These are phyloP conservation scores for Trichoderma gracile DNA, from an alignment of 2,329 filamentous ascomycete genomes.

Conservation along the genomic window DNA sequence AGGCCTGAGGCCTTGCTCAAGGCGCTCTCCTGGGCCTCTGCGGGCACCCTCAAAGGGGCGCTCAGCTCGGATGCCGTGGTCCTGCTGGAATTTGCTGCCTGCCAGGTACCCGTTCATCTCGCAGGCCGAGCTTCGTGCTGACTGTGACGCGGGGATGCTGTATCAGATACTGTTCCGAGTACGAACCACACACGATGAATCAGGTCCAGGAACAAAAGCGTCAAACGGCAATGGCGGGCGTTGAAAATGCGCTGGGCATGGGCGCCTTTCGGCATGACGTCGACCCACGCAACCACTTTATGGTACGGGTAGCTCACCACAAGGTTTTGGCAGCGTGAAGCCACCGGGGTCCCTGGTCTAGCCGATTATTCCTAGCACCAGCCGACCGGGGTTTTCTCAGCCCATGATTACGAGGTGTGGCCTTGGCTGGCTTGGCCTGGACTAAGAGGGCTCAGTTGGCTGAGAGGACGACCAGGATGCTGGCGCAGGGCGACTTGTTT, in stretches of 20 bases:
- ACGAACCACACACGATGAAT: background rate
- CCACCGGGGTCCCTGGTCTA: constrained; percentile 10
- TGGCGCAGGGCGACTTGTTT: constrained; percentile 20
- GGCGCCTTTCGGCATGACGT: constrained; percentile 15
- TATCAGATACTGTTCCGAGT: background rate
- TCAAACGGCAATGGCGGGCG: constrained; percentile 12
- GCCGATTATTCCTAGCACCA: constrained; percentile 3
- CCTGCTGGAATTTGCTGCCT: constrained; percentile 13
- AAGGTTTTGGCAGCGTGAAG: constrained; percentile 22
- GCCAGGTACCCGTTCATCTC: background rate
- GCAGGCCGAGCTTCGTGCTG: background rate
- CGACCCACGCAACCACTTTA: constrained; percentile 4
- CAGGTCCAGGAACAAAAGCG: background rate
- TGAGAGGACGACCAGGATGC: constrained; percentile 1
- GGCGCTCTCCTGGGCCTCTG: background rate
- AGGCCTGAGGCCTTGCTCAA: no score
- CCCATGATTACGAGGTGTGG: constrained; percentile 20
- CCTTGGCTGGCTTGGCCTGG: constrained; percentile 14
- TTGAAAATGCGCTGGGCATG: background rate
- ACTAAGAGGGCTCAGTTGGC: constrained; percentile 10
- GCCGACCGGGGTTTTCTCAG: constrained; percentile 8
- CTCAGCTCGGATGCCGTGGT: background rate
- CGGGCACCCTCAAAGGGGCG: background rate
- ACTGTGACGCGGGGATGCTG: constrained; percentile 5
- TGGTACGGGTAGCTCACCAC: background rate